A percentile compares a stretch with the other conserved stretches of the same genome.
Evolutionary conservation across 257 asterid species (phyloP).

Genomic region (Gentiana straminea): DNA sequence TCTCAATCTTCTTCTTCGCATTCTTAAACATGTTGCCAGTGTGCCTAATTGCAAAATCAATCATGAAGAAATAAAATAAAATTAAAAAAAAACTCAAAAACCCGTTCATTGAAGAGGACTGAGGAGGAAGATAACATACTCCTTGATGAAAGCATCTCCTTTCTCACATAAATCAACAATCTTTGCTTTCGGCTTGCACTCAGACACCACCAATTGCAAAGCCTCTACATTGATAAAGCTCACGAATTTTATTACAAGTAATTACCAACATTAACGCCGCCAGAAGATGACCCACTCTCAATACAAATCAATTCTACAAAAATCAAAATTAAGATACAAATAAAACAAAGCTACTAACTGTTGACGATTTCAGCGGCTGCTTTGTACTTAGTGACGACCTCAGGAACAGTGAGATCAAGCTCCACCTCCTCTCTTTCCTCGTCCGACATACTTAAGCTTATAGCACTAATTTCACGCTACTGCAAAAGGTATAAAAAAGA

Average conservation of each 20-base stretch:
- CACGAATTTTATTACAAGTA: neutral
- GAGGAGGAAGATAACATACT: constrained; percentile 29
- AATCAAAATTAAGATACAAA: neutral
- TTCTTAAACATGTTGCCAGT: constrained; percentile 89
- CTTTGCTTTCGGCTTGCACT: constrained; percentile 70
- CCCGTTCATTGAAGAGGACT: neutral
- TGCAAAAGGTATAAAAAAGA: too few relatives aligned
- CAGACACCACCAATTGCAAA: constrained; percentile 60
- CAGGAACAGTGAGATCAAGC: constrained; percentile 79
- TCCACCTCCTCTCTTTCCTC: constrained; percentile 92
- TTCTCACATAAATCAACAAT: constrained; percentile 82
- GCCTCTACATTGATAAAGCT: constrained; percentile 55
- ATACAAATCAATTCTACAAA: neutral
- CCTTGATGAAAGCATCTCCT: constrained; percentile 69
- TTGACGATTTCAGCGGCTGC: constrained; percentile 85
- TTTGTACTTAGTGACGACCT: constrained; percentile 92
- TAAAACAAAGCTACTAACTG: constrained; percentile 26
- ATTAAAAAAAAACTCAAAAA: neutral
- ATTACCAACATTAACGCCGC: neutral
- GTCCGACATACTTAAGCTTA: constrained; percentile 50
- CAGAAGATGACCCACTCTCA: neutral
- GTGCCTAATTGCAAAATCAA: constrained; percentile 35
- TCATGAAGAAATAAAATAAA: neutral
- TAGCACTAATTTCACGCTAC: too few relatives aligned
- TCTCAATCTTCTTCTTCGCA: constrained; percentile 85